Conservation (phyloP, 805 yeast genomes). For the Brettanomyces bruxellensis region DNA sequence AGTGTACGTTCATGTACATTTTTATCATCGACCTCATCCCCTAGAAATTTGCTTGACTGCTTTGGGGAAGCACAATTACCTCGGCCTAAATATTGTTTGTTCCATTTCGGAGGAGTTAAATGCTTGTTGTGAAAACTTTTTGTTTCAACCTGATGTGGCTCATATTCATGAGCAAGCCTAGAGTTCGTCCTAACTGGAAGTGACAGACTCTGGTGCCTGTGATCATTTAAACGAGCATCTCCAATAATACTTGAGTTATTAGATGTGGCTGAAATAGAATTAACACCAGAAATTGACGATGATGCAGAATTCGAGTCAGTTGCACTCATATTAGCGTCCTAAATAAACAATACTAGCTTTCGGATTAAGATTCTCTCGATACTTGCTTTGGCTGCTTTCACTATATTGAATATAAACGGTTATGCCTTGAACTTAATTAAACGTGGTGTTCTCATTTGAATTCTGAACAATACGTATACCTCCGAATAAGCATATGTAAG, state of each 20-base stretch:
- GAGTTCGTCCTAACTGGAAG: conserved; percentile 25
- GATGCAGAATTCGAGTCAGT: conserved; percentile 9
- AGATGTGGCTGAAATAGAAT: conserved; percentile 24
- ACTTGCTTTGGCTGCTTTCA: too few species aligned
- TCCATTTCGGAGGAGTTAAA: not conserved
- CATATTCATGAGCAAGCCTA: conserved; percentile 1
- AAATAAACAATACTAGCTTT: too few species aligned
- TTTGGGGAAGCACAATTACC: not conserved
- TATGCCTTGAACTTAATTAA: too few species aligned
- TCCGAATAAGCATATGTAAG: too few species aligned
- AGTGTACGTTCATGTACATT: not conserved
- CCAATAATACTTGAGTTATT: conserved; percentile 27
- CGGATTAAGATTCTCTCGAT: too few species aligned
- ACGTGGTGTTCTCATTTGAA: too few species aligned
- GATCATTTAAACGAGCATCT: conserved; percentile 27
- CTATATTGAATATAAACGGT: too few species aligned
- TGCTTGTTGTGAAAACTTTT: not conserved
- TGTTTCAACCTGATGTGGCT: not conserved
- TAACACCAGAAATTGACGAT: conserved; percentile 14
- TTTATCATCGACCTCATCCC: not conserved
- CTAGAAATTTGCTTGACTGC: not conserved
- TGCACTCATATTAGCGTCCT: conserved; percentile 14
- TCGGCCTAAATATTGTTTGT: not conserved
- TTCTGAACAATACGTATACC: too few species aligned
- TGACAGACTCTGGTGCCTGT: conserved; percentile 25